Evolutionary conservation across 805 yeast genomes (phyloP), one percentile per base, ranked within the genome.

Genomic region (Blastobotrys peoriensis): DNA sequence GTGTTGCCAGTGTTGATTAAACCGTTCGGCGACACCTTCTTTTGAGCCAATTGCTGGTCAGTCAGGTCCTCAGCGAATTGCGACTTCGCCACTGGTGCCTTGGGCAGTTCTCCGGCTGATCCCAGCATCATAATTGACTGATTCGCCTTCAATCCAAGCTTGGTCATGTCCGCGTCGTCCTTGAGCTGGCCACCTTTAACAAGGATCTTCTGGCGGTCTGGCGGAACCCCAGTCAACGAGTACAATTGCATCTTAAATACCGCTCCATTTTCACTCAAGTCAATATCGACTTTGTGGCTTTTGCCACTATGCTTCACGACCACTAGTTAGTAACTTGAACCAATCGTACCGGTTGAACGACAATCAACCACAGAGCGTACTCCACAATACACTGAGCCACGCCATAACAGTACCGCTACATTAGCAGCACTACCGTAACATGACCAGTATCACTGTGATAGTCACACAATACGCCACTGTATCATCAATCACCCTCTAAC

Each of bases 101-200:
- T 47, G 28, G 75, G 77, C 43, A 79, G 65, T 45, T 74, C 76
- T 44, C 84, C 93, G 2, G 96, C 91, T 1, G 97, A 83, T 19
- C 99, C 99, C 45, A 93, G 71, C 46, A 93, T 86, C 95, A 93
- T 85, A 18, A 91, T 70, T 10, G 77, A 69, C 53, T 83, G 85
- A 27, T 76, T 77, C 18, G 76, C 71, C 56, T 83, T 84, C 50
- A 89, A 60, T 20, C 71, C 74, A 41, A 83, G 69, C 3, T 66
- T 54, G 8, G 68, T 59, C 43, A 86, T 64, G 33, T 71, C 67
- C n/a, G 67, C 68, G 48, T 83, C 89, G 64, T 87, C 91, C 44
- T 74, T 73, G 56, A 93, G 67, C 62, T 88, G 94, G 35, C 96
- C 96, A 9, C 94, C 91, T 53, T 86, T 88, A 42, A 87, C 76